Percentiles rank a stretch among this genome's conserved stretches.
phyloP scores from a whole-genome alignment of 768 basidiomycete genomes.

The Pleurotus djamor region DNA sequence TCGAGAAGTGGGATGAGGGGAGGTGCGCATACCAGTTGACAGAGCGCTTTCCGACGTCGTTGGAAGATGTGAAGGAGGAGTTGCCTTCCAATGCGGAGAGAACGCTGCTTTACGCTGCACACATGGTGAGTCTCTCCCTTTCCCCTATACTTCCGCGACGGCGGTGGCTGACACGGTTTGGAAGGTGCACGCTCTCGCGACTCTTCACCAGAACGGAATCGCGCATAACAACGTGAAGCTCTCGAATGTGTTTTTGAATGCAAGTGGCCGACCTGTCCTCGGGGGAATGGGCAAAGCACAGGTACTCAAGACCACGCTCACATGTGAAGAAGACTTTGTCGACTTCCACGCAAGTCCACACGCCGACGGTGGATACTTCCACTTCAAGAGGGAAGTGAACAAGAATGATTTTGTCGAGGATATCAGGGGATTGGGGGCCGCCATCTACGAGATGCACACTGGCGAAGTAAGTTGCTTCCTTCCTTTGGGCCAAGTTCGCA shows the following conservation, averaged over 20 bases:
- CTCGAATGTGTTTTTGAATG: not conserved
- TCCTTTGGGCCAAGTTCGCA: not conserved
- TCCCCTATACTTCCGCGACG: not conserved
- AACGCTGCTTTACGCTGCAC: too few species aligned
- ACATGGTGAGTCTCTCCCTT: too few species aligned
- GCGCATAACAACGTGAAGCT: not conserved
- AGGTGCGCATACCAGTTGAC: too few species aligned
- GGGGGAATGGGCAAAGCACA: not conserved
- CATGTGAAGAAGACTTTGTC: not conserved
- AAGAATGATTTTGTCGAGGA: not conserved
- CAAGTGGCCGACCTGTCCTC: not conserved
- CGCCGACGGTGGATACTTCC: not conserved
- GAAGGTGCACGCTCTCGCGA: not conserved
- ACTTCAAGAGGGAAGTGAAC: not conserved
- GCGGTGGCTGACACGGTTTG: not conserved
- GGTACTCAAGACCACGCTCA: not conserved
- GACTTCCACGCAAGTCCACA: not conserved
- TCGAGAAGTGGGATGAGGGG: too few species aligned
- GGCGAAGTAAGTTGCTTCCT: not conserved
- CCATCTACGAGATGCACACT: not conserved
- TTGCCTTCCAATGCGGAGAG: too few species aligned
- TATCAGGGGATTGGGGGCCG: not conserved
- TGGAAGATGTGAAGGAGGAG: too few species aligned
- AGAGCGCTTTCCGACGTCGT: too few species aligned
- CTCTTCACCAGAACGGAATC: not conserved